Base-by-base conservation (phyloP, 306 rosid genomes). In the Rosa multiflora region DNA sequence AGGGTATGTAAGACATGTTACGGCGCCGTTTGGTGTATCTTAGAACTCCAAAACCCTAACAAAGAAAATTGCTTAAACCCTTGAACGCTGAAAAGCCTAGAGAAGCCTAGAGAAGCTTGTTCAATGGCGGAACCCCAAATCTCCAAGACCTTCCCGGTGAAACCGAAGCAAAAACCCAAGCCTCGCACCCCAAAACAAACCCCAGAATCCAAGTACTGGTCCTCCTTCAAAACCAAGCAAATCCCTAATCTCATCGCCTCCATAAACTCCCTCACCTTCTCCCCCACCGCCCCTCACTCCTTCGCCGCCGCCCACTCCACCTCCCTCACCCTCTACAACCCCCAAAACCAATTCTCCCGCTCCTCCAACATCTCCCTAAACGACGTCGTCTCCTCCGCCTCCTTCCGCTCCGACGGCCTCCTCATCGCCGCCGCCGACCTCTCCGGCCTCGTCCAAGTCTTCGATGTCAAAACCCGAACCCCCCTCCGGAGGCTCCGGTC, bases 381-480 rank as follows among this genome's bases (percentile, higher is more conserved):
- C 32, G 98, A 96, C 81, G 81, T 87, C 35, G 99, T 96, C 10
- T 61, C 97, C 37, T 88, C 81, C 21, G 84, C 88, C n/a, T 91
- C 97, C 2, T 93, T 89, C 81, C 97, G 97, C 77, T 83, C 80
- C 62, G 99, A 93, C 48, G 90, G 90, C 58, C 93, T 76, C 76
- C 94, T 93, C 81, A 51, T 93, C 63, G 99, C 98, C 58, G 96
- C 97, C 51, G 82, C 93, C 0, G 97, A 93, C 70, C 84, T 91
- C 82, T 90, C 97, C 7, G 99, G 98, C 62, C 97, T 85, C 8
- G 77, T 93, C 67, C 97, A 91, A 15, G 88, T 93, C 4, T 87
- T 90, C 62, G 94, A 93, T 58, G 88, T 85, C 86, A 88, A 89
- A 12, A 51, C 82, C 63, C 88, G 97, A 32, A 79, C 76, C 23